Base-by-base conservation (phyloP, 768 basidiomycete species). In the Boletus pseudopeckii region DNA sequence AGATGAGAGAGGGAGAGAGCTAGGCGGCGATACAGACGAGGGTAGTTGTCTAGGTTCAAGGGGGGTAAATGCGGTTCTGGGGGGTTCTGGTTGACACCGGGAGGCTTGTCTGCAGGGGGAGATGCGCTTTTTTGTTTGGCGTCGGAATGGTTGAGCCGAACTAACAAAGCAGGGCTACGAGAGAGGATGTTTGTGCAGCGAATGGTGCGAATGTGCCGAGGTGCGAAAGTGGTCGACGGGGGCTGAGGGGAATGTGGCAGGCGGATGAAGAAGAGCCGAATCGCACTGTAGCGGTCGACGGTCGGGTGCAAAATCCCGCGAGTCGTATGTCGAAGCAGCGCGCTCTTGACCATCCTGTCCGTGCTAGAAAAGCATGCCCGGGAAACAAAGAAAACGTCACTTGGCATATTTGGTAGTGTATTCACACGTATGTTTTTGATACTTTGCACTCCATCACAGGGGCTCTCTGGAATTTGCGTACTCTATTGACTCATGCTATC, bases 21-120 rank as follows among this genome's bases (percentile, higher is more conserved):
- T 8, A 94, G 78, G n/a, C 83, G 80, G 39, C 83, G 85, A 61
- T 92, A 88, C 63, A 92, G 86, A n/a, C 76, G 79, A 4, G 92
- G 82, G 64, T 93, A 93, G 61, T 88, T 80, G 48, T 90, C 83
- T 36, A 80, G 69, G 57, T 77, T 74, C 26, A 70, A 56, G n/a
- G 73, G 71, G 14, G 68, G 66, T 32, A 66, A 45, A 18, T 67
- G 51, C 8, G 45, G 6, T 18, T 56, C 58, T 36, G 52, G 18
- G 24, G 22, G 44, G 41, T 60, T 65, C 55, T 33, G 51, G 10
- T 50, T 37, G 18, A 37, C 34, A 10, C 20, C 45, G 1, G 54
- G 60, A 1, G 49, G 56, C 15, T 56, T 48, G n/a, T 58, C 56
- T 15, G 57, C 47, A 26, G 44, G 43, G 2, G 43, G 13, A 22